Percentiles rank a stretch among this genome's conserved stretches.
phyloP scores from a whole-genome alignment of 257 asterid genomes.

The Sherardia arvensis region DNA sequence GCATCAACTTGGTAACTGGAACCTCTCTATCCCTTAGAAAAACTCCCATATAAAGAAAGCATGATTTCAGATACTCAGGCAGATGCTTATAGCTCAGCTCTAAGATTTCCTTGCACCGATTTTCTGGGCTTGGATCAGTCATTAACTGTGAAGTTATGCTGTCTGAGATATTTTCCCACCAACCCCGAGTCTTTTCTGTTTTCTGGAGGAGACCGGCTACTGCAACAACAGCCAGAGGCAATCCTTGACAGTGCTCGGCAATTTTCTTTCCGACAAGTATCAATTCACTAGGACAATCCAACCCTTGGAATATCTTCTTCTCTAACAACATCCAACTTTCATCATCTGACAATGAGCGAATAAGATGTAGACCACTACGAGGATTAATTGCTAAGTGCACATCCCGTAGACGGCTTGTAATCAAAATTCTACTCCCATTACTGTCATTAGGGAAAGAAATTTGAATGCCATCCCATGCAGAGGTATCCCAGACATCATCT shows the following conservation, averaged over 20 bases:
- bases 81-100: conserved; percentile 6
- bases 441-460: neutral
- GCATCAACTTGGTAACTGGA: neutral
- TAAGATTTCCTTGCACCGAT: conserved; percentile 3
- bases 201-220: conserved; percentile 2
- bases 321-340: conserved; percentile 6
- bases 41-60: conserved; percentile 9
- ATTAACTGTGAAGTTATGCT: neutral
- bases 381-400: neutral
- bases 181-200: neutral
- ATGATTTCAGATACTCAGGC: conserved; percentile 4
- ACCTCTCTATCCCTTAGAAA: neutral
- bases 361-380: neutral
- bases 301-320: neutral
- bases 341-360: neutral
- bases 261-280: conserved; percentile 11
- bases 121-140: neutral
- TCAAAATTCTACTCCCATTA: neutral
- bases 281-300: neutral
- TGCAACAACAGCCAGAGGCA: conserved; percentile 14
- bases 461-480: no score
- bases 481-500: no score
- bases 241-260: conserved; percentile 8
- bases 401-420: neutral
- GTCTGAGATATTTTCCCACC: neutral